Evolutionary conservation across 352 stramenopile genomes (phyloP).

Genomic region (Thalassiosira hispida): DNA sequence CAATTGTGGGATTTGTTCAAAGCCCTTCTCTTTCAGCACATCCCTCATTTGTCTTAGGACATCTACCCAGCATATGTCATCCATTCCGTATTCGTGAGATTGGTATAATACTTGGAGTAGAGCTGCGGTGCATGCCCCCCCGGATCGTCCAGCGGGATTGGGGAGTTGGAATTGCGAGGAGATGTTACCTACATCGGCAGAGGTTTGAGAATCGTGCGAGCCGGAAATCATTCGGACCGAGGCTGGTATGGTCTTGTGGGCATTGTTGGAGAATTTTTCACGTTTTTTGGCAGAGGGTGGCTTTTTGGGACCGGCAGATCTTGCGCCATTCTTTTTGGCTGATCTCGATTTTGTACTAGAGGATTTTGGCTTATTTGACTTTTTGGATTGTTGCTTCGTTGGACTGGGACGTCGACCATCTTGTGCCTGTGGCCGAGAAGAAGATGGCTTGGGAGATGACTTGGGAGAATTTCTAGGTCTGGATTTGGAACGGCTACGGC

Average conservation of each 20-base stretch:
- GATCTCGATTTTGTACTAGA: neutral
- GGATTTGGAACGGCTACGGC: conserved; percentile 24
- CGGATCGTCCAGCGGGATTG: conserved; percentile 51
- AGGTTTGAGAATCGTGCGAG: conserved; percentile 53
- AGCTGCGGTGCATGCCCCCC: conserved; percentile 67
- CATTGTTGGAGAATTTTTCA: conserved; percentile 29
- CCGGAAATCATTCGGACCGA: conserved; percentile 49
- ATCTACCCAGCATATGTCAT: conserved; percentile 35
- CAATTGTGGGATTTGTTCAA: conserved; percentile 61
- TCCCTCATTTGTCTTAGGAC: conserved; percentile 41
- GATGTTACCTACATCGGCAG: conserved; percentile 62
- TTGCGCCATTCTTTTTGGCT: neutral
- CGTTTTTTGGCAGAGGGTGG: conserved; percentile 22
- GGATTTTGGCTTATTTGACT: too few relatives aligned
- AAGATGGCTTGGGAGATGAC: neutral
- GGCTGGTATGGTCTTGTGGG: conserved; percentile 26
- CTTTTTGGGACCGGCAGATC: too few relatives aligned
- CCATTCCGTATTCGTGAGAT: conserved; percentile 30
- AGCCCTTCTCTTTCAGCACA: conserved; percentile 34
- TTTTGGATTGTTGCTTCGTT: conserved; percentile 4
- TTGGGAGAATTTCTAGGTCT: conserved; percentile 10
- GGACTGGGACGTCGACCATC: neutral
- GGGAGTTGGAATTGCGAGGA: conserved; percentile 56
- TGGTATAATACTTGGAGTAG: conserved; percentile 59
- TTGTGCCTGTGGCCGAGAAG: neutral